phyloP scores from a whole-genome alignment of 768 basidiomycete species.

The Mrakia gelida region DNA sequence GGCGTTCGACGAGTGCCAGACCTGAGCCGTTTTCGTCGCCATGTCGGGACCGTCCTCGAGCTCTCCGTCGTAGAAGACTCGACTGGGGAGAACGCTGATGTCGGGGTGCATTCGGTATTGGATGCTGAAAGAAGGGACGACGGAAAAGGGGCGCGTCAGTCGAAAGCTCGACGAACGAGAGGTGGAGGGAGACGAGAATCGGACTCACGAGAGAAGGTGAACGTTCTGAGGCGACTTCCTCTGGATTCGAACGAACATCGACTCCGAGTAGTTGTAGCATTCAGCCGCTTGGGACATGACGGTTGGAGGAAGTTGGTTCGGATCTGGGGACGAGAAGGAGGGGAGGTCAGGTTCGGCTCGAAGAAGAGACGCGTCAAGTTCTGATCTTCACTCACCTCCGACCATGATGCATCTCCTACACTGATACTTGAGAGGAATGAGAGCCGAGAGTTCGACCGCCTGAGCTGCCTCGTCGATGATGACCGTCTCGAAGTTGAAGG shows the following conservation, averaged over 20 bases:
- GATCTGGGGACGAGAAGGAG: constrained; percentile 40
- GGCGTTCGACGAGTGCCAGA: constrained; percentile 75
- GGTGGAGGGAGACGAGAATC: not conserved
- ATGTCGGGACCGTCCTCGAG: constrained; percentile 85
- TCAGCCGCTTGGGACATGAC: constrained; percentile 62
- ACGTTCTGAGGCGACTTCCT: constrained; percentile 73
- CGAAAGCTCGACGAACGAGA: not conserved
- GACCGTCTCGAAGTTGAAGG: constrained; percentile 86
- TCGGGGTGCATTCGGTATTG: constrained; percentile 99
- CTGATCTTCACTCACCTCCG: constrained; percentile 56
- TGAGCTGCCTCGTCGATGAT: constrained; percentile 99
- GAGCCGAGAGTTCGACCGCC: constrained; percentile 85
- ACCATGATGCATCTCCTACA: constrained; percentile 85
- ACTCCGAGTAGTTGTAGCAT: constrained; percentile 72
- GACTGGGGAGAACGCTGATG: constrained; percentile 83
- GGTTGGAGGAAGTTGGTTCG: constrained; percentile 85
- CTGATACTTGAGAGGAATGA: constrained; percentile 89
- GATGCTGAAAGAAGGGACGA: constrained; percentile 55
- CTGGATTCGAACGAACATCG: constrained; percentile 83
- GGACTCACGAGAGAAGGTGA: constrained; percentile 74
- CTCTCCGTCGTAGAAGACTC: constrained; percentile 74
- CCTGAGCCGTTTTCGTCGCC: constrained; percentile 70
- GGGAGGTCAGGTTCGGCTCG: too few species aligned
- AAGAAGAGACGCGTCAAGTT: not conserved
- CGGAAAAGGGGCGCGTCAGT: not conserved